A percentile compares a stretch with the other conserved stretches of the same genome.
Evolutionary conservation across 352 stramenopile genomes (phyloP).

Genomic region (Phytopythium helicoides): DNA sequence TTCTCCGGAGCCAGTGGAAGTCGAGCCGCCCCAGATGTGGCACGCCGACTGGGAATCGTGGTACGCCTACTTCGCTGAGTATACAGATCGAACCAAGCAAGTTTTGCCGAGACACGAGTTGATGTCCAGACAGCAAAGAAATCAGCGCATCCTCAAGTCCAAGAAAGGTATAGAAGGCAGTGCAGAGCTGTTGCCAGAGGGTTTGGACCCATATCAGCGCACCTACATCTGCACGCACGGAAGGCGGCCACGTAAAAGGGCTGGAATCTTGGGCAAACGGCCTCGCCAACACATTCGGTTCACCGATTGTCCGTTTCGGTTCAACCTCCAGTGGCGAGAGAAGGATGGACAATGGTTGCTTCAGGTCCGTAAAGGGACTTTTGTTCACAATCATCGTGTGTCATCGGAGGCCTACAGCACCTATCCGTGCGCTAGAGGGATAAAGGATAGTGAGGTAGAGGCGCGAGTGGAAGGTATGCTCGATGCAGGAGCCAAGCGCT

Average conservation of each 20-base stretch:
- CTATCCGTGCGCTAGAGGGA: too few species aligned
- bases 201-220: slow-evolving; percentile 6
- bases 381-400: too few species aligned
- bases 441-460: too few species aligned
- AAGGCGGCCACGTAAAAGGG: not conserved
- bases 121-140: slow-evolving; percentile 1
- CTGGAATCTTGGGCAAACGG: not conserved
- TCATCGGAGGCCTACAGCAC: too few species aligned
- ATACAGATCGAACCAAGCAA: slow-evolving; percentile 3
- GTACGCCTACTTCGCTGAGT: not conserved
- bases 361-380: too few species aligned
- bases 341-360: too few species aligned
- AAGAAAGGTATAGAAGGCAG: not conserved
- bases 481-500: too few species aligned
- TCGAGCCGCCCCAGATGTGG: not conserved
- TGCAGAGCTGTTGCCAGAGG: not conserved
- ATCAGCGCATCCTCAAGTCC: not conserved
- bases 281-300: not conserved
- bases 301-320: too few species aligned
- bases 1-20: too few species aligned
- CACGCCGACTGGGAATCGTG: too few species aligned
- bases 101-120: slow-evolving; percentile 1
- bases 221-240: slow-evolving; percentile 9
- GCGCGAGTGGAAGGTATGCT: too few species aligned
- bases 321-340: too few species aligned